Conservation (phyloP, 352 stramenopile genomes). For the Pythium volutum region DNA sequence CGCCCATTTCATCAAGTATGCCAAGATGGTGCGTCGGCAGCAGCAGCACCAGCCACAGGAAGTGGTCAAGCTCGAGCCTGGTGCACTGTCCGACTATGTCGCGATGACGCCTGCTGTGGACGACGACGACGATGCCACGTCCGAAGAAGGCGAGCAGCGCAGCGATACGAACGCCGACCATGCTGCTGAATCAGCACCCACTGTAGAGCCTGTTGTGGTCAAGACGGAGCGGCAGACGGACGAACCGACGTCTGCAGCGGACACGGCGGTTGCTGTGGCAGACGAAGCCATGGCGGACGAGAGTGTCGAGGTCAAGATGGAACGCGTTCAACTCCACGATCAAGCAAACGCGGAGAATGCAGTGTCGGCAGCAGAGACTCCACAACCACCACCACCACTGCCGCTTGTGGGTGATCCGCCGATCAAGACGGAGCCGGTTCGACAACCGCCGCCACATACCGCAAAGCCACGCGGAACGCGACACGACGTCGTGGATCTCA, state of each 20-base stretch:
- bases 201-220: neutral
- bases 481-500: conserved; percentile 29
- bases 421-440: neutral
- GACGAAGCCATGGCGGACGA: neutral
- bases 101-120: neutral
- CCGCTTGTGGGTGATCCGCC: neutral
- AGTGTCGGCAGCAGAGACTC: neutral
- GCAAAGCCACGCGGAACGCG: neutral
- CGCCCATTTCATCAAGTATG: conserved; percentile 37
- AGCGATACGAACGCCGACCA: neutral
- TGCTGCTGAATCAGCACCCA: neutral
- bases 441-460: neutral
- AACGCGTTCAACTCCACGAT: conserved; percentile 12
- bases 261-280: too few relatives aligned
- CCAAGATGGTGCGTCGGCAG: conserved; percentile 33
- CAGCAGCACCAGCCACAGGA: conserved; percentile 8
- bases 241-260: too few relatives aligned
- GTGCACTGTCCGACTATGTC: conserved; percentile 5
- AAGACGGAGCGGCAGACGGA: neutral
- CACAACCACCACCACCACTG: neutral
- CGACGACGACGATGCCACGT: conserved; percentile 15
- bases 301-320: conserved; percentile 25
- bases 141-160: conserved; percentile 9
- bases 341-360: neutral
- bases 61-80: conserved; percentile 13